phyloP scores from a whole-genome alignment of 768 basidiomycete genomes.

The Collybia nuda region DNA sequence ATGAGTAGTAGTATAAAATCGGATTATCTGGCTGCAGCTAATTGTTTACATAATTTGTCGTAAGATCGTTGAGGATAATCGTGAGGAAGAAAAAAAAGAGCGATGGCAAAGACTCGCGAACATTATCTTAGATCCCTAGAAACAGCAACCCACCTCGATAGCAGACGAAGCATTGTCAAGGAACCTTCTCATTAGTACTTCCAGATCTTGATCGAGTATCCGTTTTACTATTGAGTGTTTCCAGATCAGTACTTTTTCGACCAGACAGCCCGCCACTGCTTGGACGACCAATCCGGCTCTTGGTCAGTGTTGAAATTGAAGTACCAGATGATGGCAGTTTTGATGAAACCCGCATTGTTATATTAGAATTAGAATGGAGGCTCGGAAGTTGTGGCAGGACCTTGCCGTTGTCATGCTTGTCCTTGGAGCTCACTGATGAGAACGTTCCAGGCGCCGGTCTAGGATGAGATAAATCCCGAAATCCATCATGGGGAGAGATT shows the following conservation, averaged over 20 bases:
- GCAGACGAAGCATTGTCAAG: not conserved
- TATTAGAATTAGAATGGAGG: slow-evolving; percentile 40
- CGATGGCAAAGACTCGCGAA: too few relatives aligned
- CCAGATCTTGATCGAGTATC: slow-evolving; percentile 15
- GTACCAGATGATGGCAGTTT: slow-evolving; percentile 37
- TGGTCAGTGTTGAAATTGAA: slow-evolving; percentile 33
- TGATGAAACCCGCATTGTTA: slow-evolving; percentile 45
- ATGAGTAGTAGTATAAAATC: not conserved
- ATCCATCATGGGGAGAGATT: slow-evolving; percentile 26
- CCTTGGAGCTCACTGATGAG: slow-evolving; percentile 26
- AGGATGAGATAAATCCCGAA: slow-evolving; percentile 32
- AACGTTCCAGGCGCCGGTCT: slow-evolving; percentile 25
- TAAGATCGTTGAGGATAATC: not conserved
- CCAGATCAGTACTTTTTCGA: slow-evolving; percentile 28
- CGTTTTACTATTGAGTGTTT: slow-evolving; percentile 11
- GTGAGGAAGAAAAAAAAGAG: slow-evolving; percentile 1
- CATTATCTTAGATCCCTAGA: not conserved
- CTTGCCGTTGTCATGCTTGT: slow-evolving; percentile 30
- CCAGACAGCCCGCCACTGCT: slow-evolving; percentile 29
- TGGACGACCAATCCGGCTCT: slow-evolving; percentile 50
- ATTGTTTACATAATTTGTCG: slow-evolving; percentile 4
- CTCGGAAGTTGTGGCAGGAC: slow-evolving; percentile 42
- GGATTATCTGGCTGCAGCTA: slow-evolving; percentile 1
- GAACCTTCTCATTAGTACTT: slow-evolving; percentile 8
- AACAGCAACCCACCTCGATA: not conserved